These are phyloP conservation scores for Pseudohyphozyma bogoriensis DNA, from an alignment of 768 basidiomycete genomes.

Conservation along the genomic window DNA sequence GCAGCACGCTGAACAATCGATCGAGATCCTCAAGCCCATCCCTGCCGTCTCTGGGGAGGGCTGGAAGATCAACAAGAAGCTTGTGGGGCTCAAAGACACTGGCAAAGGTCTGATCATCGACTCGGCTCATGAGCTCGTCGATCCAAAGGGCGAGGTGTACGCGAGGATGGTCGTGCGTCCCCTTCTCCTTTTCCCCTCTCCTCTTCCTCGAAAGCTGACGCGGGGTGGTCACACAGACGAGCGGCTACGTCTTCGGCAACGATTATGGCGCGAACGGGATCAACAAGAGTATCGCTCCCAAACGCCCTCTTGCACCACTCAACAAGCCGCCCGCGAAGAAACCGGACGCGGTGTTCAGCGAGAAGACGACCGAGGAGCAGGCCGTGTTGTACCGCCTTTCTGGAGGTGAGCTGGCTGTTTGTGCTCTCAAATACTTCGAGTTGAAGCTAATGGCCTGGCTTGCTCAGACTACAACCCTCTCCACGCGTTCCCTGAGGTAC, in stretches of 20 bases:
- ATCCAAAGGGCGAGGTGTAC: conserved; percentile 52
- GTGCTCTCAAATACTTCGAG: too few relatives aligned
- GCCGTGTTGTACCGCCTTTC: conserved; percentile 62
- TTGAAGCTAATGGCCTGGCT: too few relatives aligned
- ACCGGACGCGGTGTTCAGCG: conserved; percentile 53
- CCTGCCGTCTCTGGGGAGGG: conserved; percentile 65
- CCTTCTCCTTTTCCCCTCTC: background rate
- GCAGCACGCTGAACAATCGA: conserved; percentile 60
- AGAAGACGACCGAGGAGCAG: conserved; percentile 54
- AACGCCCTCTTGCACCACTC: conserved; percentile 52
- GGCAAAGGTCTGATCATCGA: conserved; percentile 38
- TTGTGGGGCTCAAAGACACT: conserved; percentile 68
- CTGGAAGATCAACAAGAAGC: conserved; percentile 60
- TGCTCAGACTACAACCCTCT: conserved; percentile 58
- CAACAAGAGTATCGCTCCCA: conserved; percentile 52
- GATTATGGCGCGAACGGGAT: conserved; percentile 57
- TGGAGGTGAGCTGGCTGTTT: too few relatives aligned
- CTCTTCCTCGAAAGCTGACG: background rate
- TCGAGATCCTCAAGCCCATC: conserved; percentile 68
- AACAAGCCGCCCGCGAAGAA: conserved; percentile 48
- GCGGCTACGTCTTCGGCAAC: conserved; percentile 31
- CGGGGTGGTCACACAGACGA: background rate
- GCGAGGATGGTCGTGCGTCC: conserved; percentile 57
- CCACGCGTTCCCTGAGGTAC: conserved; percentile 55
- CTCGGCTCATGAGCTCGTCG: conserved; percentile 11